phyloP scores from a whole-genome alignment of 164 flowering plant species.

The Tinospora cordifolia region DNA sequence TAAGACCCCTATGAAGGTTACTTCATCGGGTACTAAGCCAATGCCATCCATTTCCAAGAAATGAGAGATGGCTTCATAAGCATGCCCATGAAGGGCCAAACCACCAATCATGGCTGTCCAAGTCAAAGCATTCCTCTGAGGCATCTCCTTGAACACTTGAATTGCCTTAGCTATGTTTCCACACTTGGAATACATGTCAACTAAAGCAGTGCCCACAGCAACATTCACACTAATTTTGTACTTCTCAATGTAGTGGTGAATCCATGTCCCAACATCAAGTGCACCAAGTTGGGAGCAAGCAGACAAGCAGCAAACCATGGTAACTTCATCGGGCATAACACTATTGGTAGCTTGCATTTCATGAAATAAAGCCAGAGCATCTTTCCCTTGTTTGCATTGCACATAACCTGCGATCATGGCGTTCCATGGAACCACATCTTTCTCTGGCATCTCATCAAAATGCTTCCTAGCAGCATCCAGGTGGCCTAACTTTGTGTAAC shows the following conservation, averaged over 20 bases:
- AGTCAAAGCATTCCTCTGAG: constrained; percentile 7
- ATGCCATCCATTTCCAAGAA: constrained; percentile 44
- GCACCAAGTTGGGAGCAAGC: constrained; percentile 14
- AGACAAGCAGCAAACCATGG: constrained; percentile 14
- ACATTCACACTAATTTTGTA: constrained; percentile 37
- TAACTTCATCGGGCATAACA: constrained; percentile 10
- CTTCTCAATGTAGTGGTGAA: constrained; percentile 42
- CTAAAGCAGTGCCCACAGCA: constrained; percentile 47
- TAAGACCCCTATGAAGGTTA: constrained; percentile 11
- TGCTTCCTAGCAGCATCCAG: constrained; percentile 4
- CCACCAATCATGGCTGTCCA: constrained; percentile 13
- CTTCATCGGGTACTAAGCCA: constrained; percentile 28
- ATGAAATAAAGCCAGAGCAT: constrained; percentile 12
- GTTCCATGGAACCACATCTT: constrained; percentile 14
- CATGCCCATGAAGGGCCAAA: constrained; percentile 15
- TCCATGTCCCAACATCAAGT: constrained; percentile 47
- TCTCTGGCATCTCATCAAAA: constrained; percentile 12
- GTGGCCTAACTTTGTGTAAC: constrained; percentile 8
- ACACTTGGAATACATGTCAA: constrained; percentile 72
- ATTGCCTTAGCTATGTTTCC: constrained; percentile 52
- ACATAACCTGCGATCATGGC: constrained; percentile 9
- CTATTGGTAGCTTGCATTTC: constrained; percentile 12
- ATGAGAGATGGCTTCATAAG: constrained; percentile 37
- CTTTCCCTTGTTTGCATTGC: constrained; percentile 6
- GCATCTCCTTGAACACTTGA: constrained; percentile 35